phyloP scores from a whole-genome alignment of 83 land plant species.

The Diphasiastrum complanatum region DNA sequence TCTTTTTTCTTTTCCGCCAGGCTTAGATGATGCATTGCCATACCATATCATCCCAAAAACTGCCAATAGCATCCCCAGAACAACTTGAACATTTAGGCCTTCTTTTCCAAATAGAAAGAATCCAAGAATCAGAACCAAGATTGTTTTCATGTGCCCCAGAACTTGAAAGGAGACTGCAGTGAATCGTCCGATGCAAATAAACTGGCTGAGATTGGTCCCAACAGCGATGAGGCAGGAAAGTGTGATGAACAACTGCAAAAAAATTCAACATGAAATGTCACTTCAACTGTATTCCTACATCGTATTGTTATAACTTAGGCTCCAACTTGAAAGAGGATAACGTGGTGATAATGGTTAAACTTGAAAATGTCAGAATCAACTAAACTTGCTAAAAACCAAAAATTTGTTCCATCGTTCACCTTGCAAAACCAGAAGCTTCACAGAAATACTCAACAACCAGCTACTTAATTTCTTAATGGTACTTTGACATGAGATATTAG shows the following conservation, averaged over 20 bases:
- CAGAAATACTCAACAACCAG: too few relatives aligned
- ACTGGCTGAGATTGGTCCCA: constrained; percentile 58
- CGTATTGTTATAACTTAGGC: neutral
- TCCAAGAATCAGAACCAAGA: constrained; percentile 46
- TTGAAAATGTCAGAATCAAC: too few relatives aligned
- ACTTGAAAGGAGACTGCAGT: constrained; percentile 63
- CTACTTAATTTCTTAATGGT: too few relatives aligned
- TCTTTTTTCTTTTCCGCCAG: constrained; percentile 52
- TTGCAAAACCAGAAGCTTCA: too few relatives aligned
- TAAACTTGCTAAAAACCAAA: too few relatives aligned
- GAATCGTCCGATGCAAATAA: constrained; percentile 59
- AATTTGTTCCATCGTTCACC: too few relatives aligned
- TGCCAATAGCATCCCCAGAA: constrained; percentile 51
- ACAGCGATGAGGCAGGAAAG: constrained; percentile 65
- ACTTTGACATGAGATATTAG: too few relatives aligned
- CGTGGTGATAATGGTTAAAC: too few relatives aligned
- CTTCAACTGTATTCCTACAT: neutral
- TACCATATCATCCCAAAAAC: constrained; percentile 60
- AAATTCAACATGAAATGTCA: neutral
- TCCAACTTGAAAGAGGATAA: too few relatives aligned
- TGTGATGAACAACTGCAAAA: constrained; percentile 51
- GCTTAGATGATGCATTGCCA: constrained; percentile 59
- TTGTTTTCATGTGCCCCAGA: constrained; percentile 49
- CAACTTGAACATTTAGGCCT: constrained; percentile 47
- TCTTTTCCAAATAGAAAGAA: constrained; percentile 55